Percentiles rank a stretch among this genome's conserved stretches.
Conservation (phyloP, 2,329 filamentous ascomycete genomes). For the Arthrobotrys sinensis region DNA sequence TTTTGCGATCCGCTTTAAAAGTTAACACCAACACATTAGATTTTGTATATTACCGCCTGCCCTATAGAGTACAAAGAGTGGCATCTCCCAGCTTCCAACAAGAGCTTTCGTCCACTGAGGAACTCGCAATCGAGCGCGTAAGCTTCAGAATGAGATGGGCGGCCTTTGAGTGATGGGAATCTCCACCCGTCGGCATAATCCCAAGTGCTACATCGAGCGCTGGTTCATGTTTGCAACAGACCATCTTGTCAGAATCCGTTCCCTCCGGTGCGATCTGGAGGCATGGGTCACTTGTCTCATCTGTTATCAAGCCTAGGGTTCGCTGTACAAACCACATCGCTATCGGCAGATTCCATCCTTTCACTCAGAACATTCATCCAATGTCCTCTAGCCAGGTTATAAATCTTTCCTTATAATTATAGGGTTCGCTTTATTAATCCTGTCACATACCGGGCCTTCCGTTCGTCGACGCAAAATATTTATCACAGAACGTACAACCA, state of each 20-base stretch:
- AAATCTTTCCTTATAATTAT: conserved; percentile 23
- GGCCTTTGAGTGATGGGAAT: conserved; percentile 43
- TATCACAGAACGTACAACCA: neutral
- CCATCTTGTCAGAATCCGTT: conserved; percentile 23
- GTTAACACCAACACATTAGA: conserved; percentile 30
- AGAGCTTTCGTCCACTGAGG: conserved; percentile 15
- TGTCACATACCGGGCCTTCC: conserved; percentile 33
- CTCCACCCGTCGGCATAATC: conserved; percentile 56
- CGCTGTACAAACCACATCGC: conserved; percentile 24
- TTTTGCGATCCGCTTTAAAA: conserved; percentile 22
- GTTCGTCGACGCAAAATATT: conserved; percentile 32
- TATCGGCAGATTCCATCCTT: conserved; percentile 30
- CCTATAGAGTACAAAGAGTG: conserved; percentile 20
- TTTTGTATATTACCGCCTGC: conserved; percentile 14
- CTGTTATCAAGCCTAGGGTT: conserved; percentile 37
- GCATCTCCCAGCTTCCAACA: conserved; percentile 36
- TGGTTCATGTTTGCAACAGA: conserved; percentile 39
- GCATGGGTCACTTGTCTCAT: conserved; percentile 29
- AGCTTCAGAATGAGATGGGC: conserved; percentile 15
- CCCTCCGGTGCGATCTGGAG: conserved; percentile 40
- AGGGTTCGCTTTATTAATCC: neutral
- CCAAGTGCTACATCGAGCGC: conserved; percentile 33
- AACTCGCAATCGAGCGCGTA: conserved; percentile 16
- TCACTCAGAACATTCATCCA: conserved; percentile 31
- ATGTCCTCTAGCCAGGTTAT: conserved; percentile 31